Conservation (phyloP, 495 filamentous ascomycete genomes). For the Xylaria telfairii region DNA sequence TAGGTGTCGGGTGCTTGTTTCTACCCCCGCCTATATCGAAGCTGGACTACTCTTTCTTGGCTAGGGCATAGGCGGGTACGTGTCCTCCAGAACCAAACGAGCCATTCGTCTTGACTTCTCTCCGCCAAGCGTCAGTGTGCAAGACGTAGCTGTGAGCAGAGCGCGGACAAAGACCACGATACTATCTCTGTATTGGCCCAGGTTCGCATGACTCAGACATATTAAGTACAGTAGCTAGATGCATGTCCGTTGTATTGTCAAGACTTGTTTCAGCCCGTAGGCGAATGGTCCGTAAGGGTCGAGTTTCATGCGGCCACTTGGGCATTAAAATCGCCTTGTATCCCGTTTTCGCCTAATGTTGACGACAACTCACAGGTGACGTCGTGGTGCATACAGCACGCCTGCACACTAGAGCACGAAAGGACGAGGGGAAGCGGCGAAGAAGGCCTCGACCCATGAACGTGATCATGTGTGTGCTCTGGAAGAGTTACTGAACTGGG, state of each 20-base stretch:
- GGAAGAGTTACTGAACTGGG: background rate
- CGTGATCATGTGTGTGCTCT: slow-evolving; percentile 4
- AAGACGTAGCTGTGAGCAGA: background rate
- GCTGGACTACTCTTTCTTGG: slow-evolving; percentile 10
- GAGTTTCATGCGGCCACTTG: slow-evolving; percentile 30
- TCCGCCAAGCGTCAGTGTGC: slow-evolving; percentile 1
- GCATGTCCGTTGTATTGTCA: slow-evolving; percentile 32
- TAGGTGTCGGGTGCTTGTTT: slow-evolving; percentile 25
- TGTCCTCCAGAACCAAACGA: background rate
- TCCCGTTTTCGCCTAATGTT: slow-evolving; percentile 21
- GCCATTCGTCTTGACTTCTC: slow-evolving; percentile 9
- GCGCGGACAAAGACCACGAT: background rate
- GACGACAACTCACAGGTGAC: slow-evolving; percentile 28
- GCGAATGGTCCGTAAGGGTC: slow-evolving; percentile 33
- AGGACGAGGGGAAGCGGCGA: background rate
- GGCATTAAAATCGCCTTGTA: slow-evolving; percentile 20
- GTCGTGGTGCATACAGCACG: slow-evolving; percentile 22
- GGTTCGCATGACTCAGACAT: slow-evolving; percentile 29
- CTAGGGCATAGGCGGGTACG: background rate
- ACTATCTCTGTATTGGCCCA: slow-evolving; percentile 13
- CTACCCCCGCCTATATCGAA: slow-evolving; percentile 8
- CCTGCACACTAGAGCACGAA: too few relatives aligned
- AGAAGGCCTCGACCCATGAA: background rate
- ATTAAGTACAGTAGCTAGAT: slow-evolving; percentile 10
- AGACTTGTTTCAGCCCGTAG: slow-evolving; percentile 40